These are phyloP conservation scores for Phellopilus nigrolimitatus DNA, from an alignment of 1,284 basidiomycete species.

Conservation along the genomic window DNA sequence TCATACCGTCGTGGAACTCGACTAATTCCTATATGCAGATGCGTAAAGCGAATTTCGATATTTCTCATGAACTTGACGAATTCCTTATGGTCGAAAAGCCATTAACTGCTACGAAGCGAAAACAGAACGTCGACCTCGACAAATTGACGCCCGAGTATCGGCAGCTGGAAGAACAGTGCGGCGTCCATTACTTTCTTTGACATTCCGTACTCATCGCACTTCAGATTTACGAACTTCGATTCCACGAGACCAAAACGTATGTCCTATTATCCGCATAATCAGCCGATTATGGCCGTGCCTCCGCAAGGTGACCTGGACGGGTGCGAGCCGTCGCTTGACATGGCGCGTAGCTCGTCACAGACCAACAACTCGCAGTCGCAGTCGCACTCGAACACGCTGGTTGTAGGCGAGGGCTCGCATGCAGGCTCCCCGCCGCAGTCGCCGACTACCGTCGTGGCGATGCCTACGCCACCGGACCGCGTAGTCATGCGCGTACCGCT, in stretches of 20 bases:
- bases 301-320: slow-evolving; percentile 11
- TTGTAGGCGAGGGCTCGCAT: slow-evolving; percentile 9
- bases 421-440: slow-evolving; percentile 6
- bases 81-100: slow-evolving; percentile 96
- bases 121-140: slow-evolving; percentile 76
- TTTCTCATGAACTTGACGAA: slow-evolving; percentile 95
- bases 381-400: slow-evolving; percentile 10
- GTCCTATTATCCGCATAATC: slow-evolving; percentile 78
- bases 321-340: slow-evolving; percentile 15
- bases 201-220: slow-evolving; percentile 3
- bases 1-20: not conserved
- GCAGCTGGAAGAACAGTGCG: slow-evolving; percentile 90
- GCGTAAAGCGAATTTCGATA: slow-evolving; percentile 95
- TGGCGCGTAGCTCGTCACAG: slow-evolving; percentile 11
- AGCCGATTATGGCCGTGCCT: slow-evolving; percentile 47
- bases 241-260: slow-evolving; percentile 57
- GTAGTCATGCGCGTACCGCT: not conserved
- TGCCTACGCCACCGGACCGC: slow-evolving; percentile 2
- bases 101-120: slow-evolving; percentile 88
- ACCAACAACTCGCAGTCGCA: not conserved
- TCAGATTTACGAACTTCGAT: slow-evolving; percentile 76
- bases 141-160: slow-evolving; percentile 87
- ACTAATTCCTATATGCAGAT: slow-evolving; percentile 43
- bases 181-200: slow-evolving; percentile 21
- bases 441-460: not conserved